Evolutionary conservation across 352 stramenopile genomes (phyloP).

Genomic region (Phytophthora pistaciae): DNA sequence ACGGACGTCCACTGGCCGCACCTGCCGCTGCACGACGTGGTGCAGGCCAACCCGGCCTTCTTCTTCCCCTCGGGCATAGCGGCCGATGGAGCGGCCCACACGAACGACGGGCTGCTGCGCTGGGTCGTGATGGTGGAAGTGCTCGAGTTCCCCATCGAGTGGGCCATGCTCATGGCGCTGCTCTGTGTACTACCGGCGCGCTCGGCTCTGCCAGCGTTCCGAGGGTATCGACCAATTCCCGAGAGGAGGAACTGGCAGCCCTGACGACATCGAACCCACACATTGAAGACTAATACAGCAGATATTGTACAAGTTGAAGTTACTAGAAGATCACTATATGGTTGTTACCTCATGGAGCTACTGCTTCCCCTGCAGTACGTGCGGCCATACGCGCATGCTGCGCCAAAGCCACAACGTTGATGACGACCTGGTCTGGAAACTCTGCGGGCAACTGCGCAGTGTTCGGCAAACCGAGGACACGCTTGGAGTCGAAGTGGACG

Average conservation of each 20-base stretch:
- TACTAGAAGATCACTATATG: too few species aligned
- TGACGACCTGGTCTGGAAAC: background rate
- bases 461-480: too few species aligned
- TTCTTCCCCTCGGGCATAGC: slow-evolving; percentile 58
- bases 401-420: too few species aligned
- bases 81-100: slow-evolving; percentile 18
- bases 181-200: slow-evolving; percentile 66
- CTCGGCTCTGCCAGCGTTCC: slow-evolving; percentile 60
- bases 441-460: background rate
- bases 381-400: too few species aligned
- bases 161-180: slow-evolving; percentile 63
- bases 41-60: slow-evolving; percentile 70
- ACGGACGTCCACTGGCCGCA: slow-evolving; percentile 35
- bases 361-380: too few species aligned
- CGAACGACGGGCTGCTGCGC: slow-evolving; percentile 43
- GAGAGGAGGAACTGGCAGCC: slow-evolving; percentile 30
- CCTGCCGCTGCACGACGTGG: slow-evolving; percentile 52
- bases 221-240: slow-evolving; percentile 62
- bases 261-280: too few species aligned
- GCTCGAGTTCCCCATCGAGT: slow-evolving; percentile 69
- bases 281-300: background rate
- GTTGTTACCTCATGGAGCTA: too few species aligned
- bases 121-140: slow-evolving; percentile 74
- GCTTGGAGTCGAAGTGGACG: too few species aligned
- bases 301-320: background rate